A percentile compares a stretch with the other conserved stretches of the same genome.
Conservation (phyloP, 2,329 filamentous ascomycete genomes). For the Neonectria hederae region DNA sequence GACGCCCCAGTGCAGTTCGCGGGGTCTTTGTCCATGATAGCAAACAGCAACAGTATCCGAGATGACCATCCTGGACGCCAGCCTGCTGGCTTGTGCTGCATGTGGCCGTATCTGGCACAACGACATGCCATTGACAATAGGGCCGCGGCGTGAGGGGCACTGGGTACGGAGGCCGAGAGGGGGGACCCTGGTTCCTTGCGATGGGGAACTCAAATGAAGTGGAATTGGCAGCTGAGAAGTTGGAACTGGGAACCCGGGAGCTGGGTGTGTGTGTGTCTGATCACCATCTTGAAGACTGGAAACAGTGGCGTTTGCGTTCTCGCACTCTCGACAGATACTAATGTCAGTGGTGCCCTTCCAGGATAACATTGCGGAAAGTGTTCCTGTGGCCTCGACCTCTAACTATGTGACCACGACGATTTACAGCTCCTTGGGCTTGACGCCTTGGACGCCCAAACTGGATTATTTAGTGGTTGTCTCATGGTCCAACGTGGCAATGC, state of each 20-base stretch:
- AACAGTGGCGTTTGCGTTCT: conserved; percentile 39
- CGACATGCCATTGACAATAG: background rate
- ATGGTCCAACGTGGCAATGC: conserved; percentile 29
- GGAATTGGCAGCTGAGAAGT: conserved; percentile 1
- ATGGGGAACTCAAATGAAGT: conserved; percentile 16
- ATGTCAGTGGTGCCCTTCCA: conserved; percentile 19
- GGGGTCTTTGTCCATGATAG: background rate
- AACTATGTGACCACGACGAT: conserved; percentile 23
- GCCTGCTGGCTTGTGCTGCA: conserved; percentile 7
- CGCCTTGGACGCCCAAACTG: conserved; percentile 6
- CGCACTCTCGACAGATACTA: conserved; percentile 16
- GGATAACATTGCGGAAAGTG: conserved; percentile 21
- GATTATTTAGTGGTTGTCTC: background rate
- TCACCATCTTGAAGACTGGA: conserved; percentile 25
- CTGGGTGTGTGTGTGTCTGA: background rate
- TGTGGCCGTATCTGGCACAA: conserved; percentile 16
- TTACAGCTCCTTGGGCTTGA: conserved; percentile 20
- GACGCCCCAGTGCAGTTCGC: background rate
- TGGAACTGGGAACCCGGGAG: background rate
- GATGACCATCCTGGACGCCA: background rate
- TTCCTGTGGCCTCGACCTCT: conserved; percentile 19
- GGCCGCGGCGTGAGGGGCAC: background rate
- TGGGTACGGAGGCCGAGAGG: background rate
- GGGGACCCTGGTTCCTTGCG: conserved; percentile 22
- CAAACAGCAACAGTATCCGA: background rate